Conservation (phyloP, 2,329 filamentous ascomycete species). For the Phaeoacremonium minimum region DNA sequence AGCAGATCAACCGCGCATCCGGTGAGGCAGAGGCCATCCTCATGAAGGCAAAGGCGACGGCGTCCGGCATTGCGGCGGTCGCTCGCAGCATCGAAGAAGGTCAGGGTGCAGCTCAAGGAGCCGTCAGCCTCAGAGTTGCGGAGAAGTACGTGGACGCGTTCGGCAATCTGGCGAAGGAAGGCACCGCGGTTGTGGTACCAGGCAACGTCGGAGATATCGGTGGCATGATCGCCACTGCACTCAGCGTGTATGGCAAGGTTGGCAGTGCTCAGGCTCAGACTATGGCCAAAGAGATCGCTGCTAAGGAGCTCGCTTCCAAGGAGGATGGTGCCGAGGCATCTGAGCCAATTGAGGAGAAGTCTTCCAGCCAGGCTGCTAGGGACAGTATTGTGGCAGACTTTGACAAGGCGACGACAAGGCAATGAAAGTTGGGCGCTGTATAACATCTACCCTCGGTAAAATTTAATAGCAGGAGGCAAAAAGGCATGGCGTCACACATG, state of each 20-base stretch:
- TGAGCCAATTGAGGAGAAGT: constrained; percentile 3
- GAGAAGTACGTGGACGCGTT: constrained; percentile 98
- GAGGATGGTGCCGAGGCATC: constrained; percentile 11
- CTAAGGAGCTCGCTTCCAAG: constrained; percentile 19
- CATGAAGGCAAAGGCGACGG: constrained; percentile 81
- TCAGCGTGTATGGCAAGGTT: constrained; percentile 94
- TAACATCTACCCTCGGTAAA: no score
- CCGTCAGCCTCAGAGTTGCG: constrained; percentile 82
- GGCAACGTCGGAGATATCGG: constrained; percentile 96
- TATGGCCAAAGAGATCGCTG: constrained; percentile 50
- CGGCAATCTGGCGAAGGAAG: constrained; percentile 85
- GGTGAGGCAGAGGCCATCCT: constrained; percentile 94
- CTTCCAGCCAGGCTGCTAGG: constrained; percentile 1
- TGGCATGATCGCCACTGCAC: constrained; percentile 92
- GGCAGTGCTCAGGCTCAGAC: constrained; percentile 71
- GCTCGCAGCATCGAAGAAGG: constrained; percentile 71
- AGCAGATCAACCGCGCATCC: constrained; percentile 87
- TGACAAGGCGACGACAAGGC: constrained; percentile 15
- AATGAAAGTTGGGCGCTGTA: no score
- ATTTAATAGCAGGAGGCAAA: no score
- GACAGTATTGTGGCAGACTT: constrained; percentile 22
- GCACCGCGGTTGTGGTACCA: constrained; percentile 90
- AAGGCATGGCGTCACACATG: no score
- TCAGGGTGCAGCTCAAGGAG: constrained; percentile 70
- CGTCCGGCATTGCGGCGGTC: constrained; percentile 82